Evolutionary conservation across 2,329 filamentous ascomycete genomes (phyloP).

Genomic region (Pestalotiopsis sp.): DNA sequence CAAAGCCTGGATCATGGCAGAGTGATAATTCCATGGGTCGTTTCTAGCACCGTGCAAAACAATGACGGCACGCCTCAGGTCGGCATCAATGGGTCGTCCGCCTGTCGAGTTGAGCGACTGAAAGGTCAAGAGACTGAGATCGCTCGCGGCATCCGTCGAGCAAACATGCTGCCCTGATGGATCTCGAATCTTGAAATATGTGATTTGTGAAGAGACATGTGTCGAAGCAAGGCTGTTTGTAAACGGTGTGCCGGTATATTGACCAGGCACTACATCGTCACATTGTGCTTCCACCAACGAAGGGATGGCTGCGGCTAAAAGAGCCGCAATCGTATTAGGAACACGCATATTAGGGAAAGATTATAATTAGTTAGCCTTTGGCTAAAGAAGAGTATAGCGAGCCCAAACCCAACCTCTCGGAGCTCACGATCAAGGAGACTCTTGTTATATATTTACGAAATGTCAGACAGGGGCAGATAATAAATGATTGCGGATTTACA

Average conservation of each 20-base stretch:
- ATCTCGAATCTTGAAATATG: conserved; percentile 16
- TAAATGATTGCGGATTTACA: not conserved
- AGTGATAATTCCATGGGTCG: conserved; percentile 13
- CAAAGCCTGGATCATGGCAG: conserved; percentile 10
- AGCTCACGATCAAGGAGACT: not conserved
- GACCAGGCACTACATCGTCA: conserved; percentile 9
- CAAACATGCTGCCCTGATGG: conserved; percentile 14
- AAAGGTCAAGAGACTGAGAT: conserved; percentile 14
- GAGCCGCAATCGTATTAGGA: not conserved
- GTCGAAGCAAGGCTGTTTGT: conserved; percentile 7
- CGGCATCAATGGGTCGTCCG: not conserved
- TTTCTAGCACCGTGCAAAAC: conserved; percentile 9
- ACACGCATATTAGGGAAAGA: not conserved
- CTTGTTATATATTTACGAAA: not conserved
- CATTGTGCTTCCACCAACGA: conserved; percentile 10
- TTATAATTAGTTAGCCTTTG: not conserved
- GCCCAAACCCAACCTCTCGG: not conserved
- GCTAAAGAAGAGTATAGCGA: not conserved
- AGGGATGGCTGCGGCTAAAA: not conserved
- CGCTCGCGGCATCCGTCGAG: conserved; percentile 11
- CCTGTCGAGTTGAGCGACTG: conserved; percentile 13
- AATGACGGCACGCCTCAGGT: conserved; percentile 10
- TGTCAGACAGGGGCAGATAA: not conserved
- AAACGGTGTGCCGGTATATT: conserved; percentile 13
- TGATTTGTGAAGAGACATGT: conserved; percentile 11